phyloP scores from a whole-genome alignment of 768 basidiomycete genomes.

The Clitopilus hobsonii region DNA sequence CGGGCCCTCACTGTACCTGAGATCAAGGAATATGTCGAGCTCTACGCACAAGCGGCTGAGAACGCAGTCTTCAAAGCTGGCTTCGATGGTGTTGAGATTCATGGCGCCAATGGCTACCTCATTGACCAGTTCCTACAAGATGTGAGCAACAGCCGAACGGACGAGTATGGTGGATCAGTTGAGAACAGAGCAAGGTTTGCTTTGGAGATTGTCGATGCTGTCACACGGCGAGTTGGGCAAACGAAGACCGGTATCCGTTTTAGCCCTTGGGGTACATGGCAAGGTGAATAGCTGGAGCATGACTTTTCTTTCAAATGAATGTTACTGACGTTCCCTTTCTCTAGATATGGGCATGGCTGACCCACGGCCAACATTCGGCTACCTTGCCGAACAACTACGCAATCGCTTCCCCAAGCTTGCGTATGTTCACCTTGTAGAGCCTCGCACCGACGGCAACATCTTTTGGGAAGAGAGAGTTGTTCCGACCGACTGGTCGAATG shows the following conservation, averaged over 20 bases:
- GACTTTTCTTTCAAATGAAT: too few relatives aligned
- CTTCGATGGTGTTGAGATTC: constrained; percentile 61
- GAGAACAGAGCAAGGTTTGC: constrained; percentile 55
- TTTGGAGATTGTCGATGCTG: constrained; percentile 49
- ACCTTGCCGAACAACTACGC: constrained; percentile 39
- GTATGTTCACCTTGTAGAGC: constrained; percentile 49
- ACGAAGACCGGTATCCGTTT: constrained; percentile 50
- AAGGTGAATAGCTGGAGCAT: constrained; percentile 31
- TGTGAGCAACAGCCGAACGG: constrained; percentile 51
- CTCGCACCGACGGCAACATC: constrained; percentile 18
- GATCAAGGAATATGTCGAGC: constrained; percentile 43
- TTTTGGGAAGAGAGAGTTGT: constrained; percentile 6
- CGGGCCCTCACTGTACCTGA: constrained; percentile 41
- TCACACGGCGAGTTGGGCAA: constrained; percentile 46
- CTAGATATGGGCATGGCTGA: constrained; percentile 52
- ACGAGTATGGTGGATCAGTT: constrained; percentile 65
- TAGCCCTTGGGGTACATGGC: constrained; percentile 47
- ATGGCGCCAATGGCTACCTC: constrained; percentile 43
- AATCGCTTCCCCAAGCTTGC: constrained; percentile 36
- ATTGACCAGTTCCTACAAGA: constrained; percentile 64
- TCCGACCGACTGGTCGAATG: constrained; percentile 25
- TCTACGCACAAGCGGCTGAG: constrained; percentile 49
- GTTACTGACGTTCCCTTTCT: too few relatives aligned
- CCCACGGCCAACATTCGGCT: constrained; percentile 49
- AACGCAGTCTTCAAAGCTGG: constrained; percentile 55